phyloP scores from a whole-genome alignment of 345 rosid genomes.

The Boechera divaricarpa region DNA sequence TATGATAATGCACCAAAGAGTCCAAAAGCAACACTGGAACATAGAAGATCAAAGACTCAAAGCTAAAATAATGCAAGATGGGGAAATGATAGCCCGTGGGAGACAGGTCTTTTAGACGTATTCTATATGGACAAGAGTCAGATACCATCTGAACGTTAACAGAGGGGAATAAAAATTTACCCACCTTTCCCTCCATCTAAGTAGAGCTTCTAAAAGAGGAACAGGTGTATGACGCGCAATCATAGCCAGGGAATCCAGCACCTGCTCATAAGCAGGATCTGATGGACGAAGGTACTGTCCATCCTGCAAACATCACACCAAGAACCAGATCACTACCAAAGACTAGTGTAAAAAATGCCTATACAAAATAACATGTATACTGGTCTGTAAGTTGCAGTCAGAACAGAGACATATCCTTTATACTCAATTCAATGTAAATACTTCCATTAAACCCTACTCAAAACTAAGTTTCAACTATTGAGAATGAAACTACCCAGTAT shows the following conservation, averaged over 20 bases:
- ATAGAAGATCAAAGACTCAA: slow-evolving; percentile 12
- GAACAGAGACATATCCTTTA: slow-evolving; percentile 18
- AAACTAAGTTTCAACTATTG: slow-evolving; percentile 11
- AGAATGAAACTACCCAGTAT: slow-evolving; percentile 21
- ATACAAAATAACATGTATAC: background rate
- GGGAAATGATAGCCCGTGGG: slow-evolving; percentile 6
- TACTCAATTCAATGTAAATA: slow-evolving; percentile 3
- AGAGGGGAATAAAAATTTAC: slow-evolving; percentile 13
- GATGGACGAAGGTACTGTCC: slow-evolving; percentile 98
- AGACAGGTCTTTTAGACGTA: slow-evolving; percentile 6
- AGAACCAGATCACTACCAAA: slow-evolving; percentile 31
- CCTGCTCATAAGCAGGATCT: slow-evolving; percentile 98
- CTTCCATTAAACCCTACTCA: slow-evolving; percentile 29
- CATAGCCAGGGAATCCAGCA: slow-evolving; percentile 96
- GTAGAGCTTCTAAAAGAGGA: slow-evolving; percentile 96
- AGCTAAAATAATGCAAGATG: slow-evolving; percentile 17
- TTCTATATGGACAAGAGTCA: slow-evolving; percentile 23
- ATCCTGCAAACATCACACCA: slow-evolving; percentile 62
- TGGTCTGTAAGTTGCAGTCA: slow-evolving; percentile 3
- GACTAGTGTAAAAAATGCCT: background rate
- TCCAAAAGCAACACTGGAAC: slow-evolving; percentile 23
- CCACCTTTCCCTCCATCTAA: slow-evolving; percentile 92
- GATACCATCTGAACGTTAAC: slow-evolving; percentile 15
- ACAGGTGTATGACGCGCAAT: slow-evolving; percentile 96
- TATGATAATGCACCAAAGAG: slow-evolving; percentile 35